phyloP scores from a whole-genome alignment of 345 rosid genomes.

The Aegle marmelos region DNA sequence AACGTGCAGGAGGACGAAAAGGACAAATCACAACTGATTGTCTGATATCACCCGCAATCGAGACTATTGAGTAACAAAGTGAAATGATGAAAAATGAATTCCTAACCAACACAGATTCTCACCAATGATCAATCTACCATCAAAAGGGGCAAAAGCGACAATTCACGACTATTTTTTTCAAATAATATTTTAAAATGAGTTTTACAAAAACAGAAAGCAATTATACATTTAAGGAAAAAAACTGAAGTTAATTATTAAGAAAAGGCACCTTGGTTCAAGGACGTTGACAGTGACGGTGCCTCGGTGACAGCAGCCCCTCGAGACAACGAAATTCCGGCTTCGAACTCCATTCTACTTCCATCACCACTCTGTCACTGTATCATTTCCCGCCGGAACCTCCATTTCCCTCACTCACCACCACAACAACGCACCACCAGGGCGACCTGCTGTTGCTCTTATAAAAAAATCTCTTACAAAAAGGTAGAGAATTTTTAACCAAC shows the following conservation, averaged over 20 bases:
- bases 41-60: not conserved
- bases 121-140: not conserved
- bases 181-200: slow-evolving; percentile 2
- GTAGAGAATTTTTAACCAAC: not conserved
- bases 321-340: slow-evolving; percentile 71
- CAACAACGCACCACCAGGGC: not conserved
- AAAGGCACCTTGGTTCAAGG: slow-evolving; percentile 53
- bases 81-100: not conserved
- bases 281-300: slow-evolving; percentile 61
- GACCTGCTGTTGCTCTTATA: slow-evolving; percentile 18
- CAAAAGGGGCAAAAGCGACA: slow-evolving; percentile 10
- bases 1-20: not conserved
- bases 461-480: not conserved
- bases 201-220: not conserved
- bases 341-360: slow-evolving; percentile 66
- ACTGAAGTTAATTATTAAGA: not conserved
- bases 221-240: not conserved
- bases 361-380: slow-evolving; percentile 30
- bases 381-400: slow-evolving; percentile 22
- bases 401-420: slow-evolving; percentile 28
- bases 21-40: not conserved
- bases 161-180: not conserved
- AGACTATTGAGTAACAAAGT: not conserved
- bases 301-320: slow-evolving; percentile 38
- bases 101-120: not conserved